A percentile compares a stretch with the other conserved stretches of the same genome.
Evolutionary conservation across 2,329 filamentous ascomycete species (phyloP).

Genomic region (Allantophomopsis lycopodina): DNA sequence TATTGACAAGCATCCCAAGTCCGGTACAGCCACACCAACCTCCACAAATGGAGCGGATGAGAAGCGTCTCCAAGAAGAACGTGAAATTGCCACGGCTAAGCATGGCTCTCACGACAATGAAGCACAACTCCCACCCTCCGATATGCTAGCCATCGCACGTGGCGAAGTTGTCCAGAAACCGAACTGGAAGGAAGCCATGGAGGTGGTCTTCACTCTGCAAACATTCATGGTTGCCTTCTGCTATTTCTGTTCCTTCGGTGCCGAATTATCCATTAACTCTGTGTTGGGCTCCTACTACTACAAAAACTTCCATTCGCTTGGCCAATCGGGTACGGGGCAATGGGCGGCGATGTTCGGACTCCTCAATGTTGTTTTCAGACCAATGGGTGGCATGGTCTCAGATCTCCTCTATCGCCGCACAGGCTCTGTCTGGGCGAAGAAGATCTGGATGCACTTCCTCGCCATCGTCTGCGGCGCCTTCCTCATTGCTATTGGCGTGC

Average conservation of each 20-base stretch:
- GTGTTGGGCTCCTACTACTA: conserved; percentile 44
- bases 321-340: conserved; percentile 39
- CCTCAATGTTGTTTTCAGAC: conserved; percentile 54
- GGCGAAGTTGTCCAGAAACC: conserved; percentile 41
- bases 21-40: conserved; percentile 9
- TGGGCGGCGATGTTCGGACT: conserved; percentile 62
- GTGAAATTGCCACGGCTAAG: conserved; percentile 21
- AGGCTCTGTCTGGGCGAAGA: conserved; percentile 48
- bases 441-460: conserved; percentile 42
- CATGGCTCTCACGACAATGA: conserved; percentile 22
- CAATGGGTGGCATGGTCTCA: conserved; percentile 45
- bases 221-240: conserved; percentile 38
- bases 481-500: conserved; percentile 46
- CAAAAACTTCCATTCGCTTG: conserved; percentile 42
- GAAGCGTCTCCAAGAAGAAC: conserved; percentile 19
- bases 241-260: conserved; percentile 52
- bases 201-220: conserved; percentile 35
- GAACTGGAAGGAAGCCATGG: conserved; percentile 30
- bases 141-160: conserved; percentile 36
- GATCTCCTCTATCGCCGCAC: conserved; percentile 24
- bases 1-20: conserved; percentile 22
- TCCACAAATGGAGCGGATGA: conserved; percentile 1
- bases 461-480: conserved; percentile 42
- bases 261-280: conserved; percentile 47
- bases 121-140: conserved; percentile 29